These are phyloP conservation scores for Marasmius tenuissimus DNA, from an alignment of 1,284 basidiomycete species.

Conservation along the genomic window DNA sequence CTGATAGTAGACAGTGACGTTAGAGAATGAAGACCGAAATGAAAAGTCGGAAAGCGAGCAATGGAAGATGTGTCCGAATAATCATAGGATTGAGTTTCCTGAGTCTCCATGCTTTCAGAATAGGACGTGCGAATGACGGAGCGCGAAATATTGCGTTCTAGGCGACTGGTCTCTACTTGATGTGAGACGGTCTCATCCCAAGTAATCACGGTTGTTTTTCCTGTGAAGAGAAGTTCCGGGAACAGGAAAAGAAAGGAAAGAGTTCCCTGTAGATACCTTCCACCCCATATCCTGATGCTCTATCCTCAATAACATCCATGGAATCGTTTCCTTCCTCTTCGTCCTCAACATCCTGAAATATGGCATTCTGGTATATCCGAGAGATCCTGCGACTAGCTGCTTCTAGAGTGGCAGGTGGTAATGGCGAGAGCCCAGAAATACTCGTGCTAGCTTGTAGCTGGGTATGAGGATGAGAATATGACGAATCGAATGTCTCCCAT, in stretches of 20 bases:
- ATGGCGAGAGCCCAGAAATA: constrained; percentile 12
- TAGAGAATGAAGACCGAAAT: constrained; percentile 61
- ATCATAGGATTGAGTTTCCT: constrained; percentile 46
- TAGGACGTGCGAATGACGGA: constrained; percentile 18
- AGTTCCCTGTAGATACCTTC: constrained; percentile 7
- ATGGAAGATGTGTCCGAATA: constrained; percentile 69
- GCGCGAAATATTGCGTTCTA: constrained; percentile 16
- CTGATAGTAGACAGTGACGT: constrained; percentile 44
- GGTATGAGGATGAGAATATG: constrained; percentile 24
- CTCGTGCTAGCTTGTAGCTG: constrained; percentile 6
- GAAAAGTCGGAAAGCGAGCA: constrained; percentile 62
- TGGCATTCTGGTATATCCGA: constrained; percentile 61
- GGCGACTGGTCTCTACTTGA: constrained; percentile 18
- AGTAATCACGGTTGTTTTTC: constrained; percentile 9
- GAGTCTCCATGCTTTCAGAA: constrained; percentile 41
- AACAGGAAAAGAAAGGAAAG: background rate
- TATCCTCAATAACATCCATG: constrained; percentile 9
- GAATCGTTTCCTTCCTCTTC: constrained; percentile 28
- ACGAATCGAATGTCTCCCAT: background rate
- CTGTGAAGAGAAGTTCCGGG: background rate
- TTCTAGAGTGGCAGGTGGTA: constrained; percentile 54
- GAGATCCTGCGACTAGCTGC: constrained; percentile 65
- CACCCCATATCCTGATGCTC: constrained; percentile 13
- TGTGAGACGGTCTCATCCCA: constrained; percentile 23
- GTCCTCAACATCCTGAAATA: constrained; percentile 46